Percentiles rank a stretch among this genome's conserved stretches.
Conservation (phyloP, 2,329 filamentous ascomycete genomes). For the Onygenales sp. region DNA sequence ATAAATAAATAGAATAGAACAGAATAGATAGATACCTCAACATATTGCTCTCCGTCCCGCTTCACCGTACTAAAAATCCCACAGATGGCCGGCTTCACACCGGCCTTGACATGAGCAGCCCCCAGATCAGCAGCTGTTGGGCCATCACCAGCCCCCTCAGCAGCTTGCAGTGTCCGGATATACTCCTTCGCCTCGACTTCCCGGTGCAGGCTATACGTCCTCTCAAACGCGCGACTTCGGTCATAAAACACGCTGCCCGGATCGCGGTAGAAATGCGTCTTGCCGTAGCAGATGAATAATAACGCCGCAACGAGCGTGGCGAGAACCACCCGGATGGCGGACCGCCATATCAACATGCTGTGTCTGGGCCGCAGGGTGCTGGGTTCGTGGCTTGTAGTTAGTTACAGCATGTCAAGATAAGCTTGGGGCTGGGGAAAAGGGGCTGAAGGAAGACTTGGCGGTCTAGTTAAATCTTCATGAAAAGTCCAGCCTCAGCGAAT, state of each 20-base stretch:
- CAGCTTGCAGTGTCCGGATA: neutral
- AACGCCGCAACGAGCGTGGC: neutral
- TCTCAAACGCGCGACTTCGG: conserved; percentile 10
- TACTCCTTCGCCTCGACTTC: conserved; percentile 7
- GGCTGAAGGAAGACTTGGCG: too few species aligned
- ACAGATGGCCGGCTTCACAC: conserved; percentile 2
- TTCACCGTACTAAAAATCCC: conserved; percentile 11
- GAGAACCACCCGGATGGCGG: neutral
- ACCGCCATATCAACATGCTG: neutral
- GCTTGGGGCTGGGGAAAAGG: too few species aligned
- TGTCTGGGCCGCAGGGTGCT: too few species aligned
- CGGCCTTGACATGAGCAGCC: neutral
- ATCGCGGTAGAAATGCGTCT: conserved; percentile 11
- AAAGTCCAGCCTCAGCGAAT: too few species aligned
- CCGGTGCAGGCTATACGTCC: conserved; percentile 10
- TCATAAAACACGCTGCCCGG: conserved; percentile 13
- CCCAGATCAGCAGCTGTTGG: too few species aligned
- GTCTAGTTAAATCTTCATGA: too few species aligned
- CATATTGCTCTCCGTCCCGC: conserved; percentile 10
- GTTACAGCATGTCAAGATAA: too few species aligned
- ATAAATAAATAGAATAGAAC: too few species aligned
- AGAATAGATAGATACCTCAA: conserved; percentile 2
- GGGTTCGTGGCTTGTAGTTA: too few species aligned
- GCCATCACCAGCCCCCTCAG: neutral
- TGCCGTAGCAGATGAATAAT: conserved; percentile 3